Conservation (phyloP, 139 green algal genomes). For the Chlamydomonas urium region DNA sequence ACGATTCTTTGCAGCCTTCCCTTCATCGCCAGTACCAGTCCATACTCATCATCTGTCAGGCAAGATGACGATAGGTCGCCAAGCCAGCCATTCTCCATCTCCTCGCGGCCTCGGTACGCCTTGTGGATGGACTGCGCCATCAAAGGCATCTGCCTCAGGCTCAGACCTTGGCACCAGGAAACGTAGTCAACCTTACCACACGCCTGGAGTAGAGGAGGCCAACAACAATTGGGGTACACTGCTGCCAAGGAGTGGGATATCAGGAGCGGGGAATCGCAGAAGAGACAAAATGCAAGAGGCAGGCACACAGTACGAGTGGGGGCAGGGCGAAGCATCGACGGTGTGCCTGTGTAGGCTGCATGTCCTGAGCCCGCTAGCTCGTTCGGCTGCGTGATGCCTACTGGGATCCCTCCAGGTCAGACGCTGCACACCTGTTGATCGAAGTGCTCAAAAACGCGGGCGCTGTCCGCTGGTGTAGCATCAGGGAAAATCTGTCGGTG, state of each 20-base stretch:
- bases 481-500: slow-evolving; percentile 20
- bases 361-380: not conserved
- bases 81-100: not conserved
- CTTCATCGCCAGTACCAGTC: slow-evolving; percentile 66
- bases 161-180: slow-evolving; percentile 20
- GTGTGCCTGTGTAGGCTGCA: not conserved
- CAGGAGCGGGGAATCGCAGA: not conserved
- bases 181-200: slow-evolving; percentile 16
- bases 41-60: slow-evolving; percentile 59
- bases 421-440: slow-evolving; percentile 5
- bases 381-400: too few species aligned
- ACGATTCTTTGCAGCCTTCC: slow-evolving; percentile 53
- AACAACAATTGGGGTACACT: not conserved
- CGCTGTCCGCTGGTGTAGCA: not conserved
- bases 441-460: slow-evolving; percentile 11
- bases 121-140: slow-evolving; percentile 43
- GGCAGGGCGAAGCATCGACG: not conserved
- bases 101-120: not conserved
- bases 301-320: not conserved
- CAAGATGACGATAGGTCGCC: slow-evolving; percentile 25
- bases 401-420: not conserved
- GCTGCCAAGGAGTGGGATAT: not conserved
- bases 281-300: not conserved
- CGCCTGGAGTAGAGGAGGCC: too few species aligned
- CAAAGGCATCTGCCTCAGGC: slow-evolving; percentile 34